Base-by-base conservation (phyloP, 306 rosid species). In the Erythrophleum fordii region DNA sequence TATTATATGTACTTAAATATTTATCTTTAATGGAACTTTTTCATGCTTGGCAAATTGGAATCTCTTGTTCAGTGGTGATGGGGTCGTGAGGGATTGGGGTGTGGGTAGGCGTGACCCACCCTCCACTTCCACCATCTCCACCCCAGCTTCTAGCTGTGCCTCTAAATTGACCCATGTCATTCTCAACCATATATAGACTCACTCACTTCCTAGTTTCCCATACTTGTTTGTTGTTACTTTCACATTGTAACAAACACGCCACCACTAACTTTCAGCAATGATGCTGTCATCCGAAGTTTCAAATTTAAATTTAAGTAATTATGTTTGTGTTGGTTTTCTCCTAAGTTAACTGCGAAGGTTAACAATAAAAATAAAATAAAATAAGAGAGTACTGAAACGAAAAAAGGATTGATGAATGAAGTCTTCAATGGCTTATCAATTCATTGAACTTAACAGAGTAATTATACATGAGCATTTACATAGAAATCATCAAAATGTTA, bases 1-100 rank as follows among this genome's bases (percentile, higher is more conserved):
- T n/a, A n/a, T n/a, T n/a, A n/a, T n/a, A n/a, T n/a, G n/a, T n/a
- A n/a, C n/a, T n/a, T n/a, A n/a, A n/a, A n/a, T n/a, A n/a, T n/a
- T n/a, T n/a, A n/a, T n/a, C n/a, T n/a, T n/a, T n/a, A n/a, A n/a
- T n/a, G 28, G 26, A 53, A 20, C 26, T 13, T 55, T 91, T 89
- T 91, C 90, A 89, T 79, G 85, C 68, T 88, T 83, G 83, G 82
- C 84, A 85, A 81, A 79, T 82, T 91, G 91, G 91, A 91, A 87
- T 91, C 89, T 83, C 76, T 83, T 77, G 87, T 91, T 83, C 82
- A 8, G 22, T 83, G 77, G 42, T 37, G 42, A 37, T 37, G 42
- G 37, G 3, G 37, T 34, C 1, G 5, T 2, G 37, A 34, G 37
- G 20, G 61, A 55, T 13, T 20, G 25, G 73, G 12, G 65, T 51